These are phyloP conservation scores for Alternaria ethzedia DNA, from an alignment of 2,329 filamentous ascomycete species.

Conservation along the genomic window DNA sequence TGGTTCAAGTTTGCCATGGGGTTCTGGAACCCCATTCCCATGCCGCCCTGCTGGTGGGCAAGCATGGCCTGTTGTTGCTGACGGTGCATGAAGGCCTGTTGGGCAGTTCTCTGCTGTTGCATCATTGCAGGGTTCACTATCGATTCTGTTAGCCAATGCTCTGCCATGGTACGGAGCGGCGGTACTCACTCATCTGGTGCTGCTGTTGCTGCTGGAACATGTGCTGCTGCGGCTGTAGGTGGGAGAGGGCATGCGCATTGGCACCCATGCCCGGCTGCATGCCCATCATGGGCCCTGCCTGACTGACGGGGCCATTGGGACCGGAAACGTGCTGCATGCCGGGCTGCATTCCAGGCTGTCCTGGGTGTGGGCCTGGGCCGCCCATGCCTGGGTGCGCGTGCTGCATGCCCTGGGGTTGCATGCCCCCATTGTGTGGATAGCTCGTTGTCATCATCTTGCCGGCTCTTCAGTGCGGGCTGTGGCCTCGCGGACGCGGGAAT, in stretches of 20 bases:
- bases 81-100: constrained; percentile 56
- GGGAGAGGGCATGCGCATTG: constrained; percentile 74
- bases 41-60: constrained; percentile 61
- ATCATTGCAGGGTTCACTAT: constrained; percentile 49
- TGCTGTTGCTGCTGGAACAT: constrained; percentile 60
- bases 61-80: constrained; percentile 61
- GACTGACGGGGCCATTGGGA: constrained; percentile 72
- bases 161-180: background rate
- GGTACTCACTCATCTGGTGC: constrained; percentile 47
- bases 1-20: constrained; percentile 59
- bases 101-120: constrained; percentile 51
- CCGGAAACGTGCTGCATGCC: constrained; percentile 75
- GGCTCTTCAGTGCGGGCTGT: constrained; percentile 15
- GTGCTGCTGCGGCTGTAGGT: constrained; percentile 70
- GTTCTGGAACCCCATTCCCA: constrained; percentile 62
- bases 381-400: constrained; percentile 66
- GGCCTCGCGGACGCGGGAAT: constrained; percentile 18
- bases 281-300: constrained; percentile 74
- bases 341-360: constrained; percentile 69
- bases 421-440: constrained; percentile 72
- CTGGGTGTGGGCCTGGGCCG: constrained; percentile 72
- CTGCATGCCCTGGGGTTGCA: constrained; percentile 75
- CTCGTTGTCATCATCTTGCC: constrained; percentile 71
- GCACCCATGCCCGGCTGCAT: constrained; percentile 72
- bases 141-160: constrained; percentile 13